Conservation (phyloP, 176 grass and related monocot genomes). For the Avena eriantha region DNA sequence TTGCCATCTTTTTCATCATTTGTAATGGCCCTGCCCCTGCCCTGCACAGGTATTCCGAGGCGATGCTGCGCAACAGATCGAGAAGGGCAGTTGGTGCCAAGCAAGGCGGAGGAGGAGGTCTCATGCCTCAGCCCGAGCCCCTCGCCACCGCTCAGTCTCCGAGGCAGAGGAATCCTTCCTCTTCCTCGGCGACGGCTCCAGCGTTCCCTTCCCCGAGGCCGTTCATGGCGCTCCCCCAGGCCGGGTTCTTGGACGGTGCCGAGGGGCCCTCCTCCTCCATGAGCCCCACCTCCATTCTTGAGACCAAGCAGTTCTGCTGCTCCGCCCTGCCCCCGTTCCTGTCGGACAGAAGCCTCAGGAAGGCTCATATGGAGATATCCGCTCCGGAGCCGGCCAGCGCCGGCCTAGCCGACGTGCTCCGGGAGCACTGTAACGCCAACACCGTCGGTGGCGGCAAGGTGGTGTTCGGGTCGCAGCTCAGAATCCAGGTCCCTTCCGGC, state of each 20-base stretch:
- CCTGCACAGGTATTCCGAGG: constrained; percentile 30
- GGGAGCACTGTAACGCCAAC: constrained; percentile 51
- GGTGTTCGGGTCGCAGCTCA: constrained; percentile 80
- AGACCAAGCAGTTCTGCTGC: constrained; percentile 72
- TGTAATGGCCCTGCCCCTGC: constrained; percentile 43
- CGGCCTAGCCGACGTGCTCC: constrained; percentile 80
- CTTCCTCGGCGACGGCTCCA: background rate
- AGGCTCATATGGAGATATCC: constrained; percentile 26
- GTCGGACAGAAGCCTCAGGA: constrained; percentile 54
- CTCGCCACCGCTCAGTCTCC: constrained; percentile 35
- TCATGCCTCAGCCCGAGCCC: constrained; percentile 57
- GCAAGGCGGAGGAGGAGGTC: constrained; percentile 39
- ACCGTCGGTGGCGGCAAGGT: constrained; percentile 54
- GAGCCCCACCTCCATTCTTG: constrained; percentile 93
- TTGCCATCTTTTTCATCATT: constrained; percentile 55
- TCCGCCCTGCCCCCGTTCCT: constrained; percentile 55
- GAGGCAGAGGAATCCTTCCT: constrained; percentile 36
- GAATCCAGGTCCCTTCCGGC: constrained; percentile 74
- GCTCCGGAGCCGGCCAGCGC: constrained; percentile 42
- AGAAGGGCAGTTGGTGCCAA: constrained; percentile 58
- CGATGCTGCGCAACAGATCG: constrained; percentile 71
- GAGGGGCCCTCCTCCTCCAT: constrained; percentile 53
- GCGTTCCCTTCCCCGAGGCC: constrained; percentile 64
- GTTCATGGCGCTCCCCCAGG: constrained; percentile 62
- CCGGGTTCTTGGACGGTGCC: constrained; percentile 54